Conservation (phyloP, 176 grass and related monocot genomes). For the Oryza australiensis region DNA sequence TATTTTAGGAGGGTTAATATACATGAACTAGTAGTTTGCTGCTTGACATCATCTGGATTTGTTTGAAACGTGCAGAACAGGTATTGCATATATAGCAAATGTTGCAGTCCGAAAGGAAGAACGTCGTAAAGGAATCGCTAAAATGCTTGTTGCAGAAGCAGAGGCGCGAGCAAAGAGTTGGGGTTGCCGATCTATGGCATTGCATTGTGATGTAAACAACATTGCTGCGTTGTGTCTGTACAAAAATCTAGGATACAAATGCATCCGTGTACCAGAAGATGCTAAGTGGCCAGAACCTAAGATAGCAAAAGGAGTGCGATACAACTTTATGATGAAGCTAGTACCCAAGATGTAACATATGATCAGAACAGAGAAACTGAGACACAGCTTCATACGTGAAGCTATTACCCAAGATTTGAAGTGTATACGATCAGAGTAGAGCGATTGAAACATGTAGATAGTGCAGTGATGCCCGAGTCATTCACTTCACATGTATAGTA, state of each 20-base stretch:
- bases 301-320: conserved; percentile 58
- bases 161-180: conserved; percentile 69
- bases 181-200: conserved; percentile 78
- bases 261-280: conserved; percentile 64
- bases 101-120: conserved; percentile 70
- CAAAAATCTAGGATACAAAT: conserved; percentile 72
- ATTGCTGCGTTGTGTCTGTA: conserved; percentile 63
- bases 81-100: conserved; percentile 91
- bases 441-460: conserved; percentile 17
- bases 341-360: conserved; percentile 32
- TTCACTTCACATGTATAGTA: neutral
- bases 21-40: neutral
- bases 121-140: conserved; percentile 77
- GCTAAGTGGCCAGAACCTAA: conserved; percentile 69
- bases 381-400: conserved; percentile 67
- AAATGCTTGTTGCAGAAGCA: conserved; percentile 67
- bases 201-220: conserved; percentile 83
- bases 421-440: neutral
- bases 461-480: neutral
- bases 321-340: conserved; percentile 90
- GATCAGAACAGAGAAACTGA: neutral
- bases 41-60: neutral
- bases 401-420: conserved; percentile 35
- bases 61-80: conserved; percentile 54
- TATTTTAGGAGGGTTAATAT: conserved; percentile 10